These are phyloP conservation scores for Fusarium sp. DNA, from an alignment of 2,329 filamentous ascomycete genomes.

Conservation along the genomic window DNA sequence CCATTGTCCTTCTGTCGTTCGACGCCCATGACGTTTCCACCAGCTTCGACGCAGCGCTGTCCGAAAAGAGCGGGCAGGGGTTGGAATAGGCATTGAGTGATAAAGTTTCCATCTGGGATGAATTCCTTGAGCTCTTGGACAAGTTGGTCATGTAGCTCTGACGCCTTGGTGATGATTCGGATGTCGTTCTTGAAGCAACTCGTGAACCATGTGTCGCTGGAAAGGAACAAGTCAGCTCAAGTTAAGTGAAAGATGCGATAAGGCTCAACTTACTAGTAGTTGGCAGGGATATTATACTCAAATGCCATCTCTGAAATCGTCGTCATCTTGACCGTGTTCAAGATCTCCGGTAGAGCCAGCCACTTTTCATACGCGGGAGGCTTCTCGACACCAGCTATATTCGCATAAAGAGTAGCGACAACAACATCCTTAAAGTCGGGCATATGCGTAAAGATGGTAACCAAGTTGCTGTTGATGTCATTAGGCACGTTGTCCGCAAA, in stretches of 20 bases:
- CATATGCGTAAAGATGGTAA: slow-evolving; percentile 19
- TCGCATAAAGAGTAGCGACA: slow-evolving; percentile 21
- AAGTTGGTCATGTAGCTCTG: slow-evolving; percentile 21
- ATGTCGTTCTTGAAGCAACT: slow-evolving; percentile 29
- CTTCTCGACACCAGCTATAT: slow-evolving; percentile 24
- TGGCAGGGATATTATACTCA: slow-evolving; percentile 31
- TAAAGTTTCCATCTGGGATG: slow-evolving; percentile 24
- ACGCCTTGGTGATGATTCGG: slow-evolving; percentile 23
- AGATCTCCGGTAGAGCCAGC: slow-evolving; percentile 29
- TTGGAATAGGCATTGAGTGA: slow-evolving; percentile 30
- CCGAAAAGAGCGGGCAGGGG: slow-evolving; percentile 21
- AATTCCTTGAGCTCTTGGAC: slow-evolving; percentile 25
- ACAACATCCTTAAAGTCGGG: slow-evolving; percentile 27
- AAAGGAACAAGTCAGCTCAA: not conserved
- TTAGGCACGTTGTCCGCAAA: slow-evolving; percentile 28
- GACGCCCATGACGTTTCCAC: slow-evolving; percentile 29
- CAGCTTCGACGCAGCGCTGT: slow-evolving; percentile 22
- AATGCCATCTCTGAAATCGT: slow-evolving; percentile 29
- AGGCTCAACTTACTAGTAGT: slow-evolving; percentile 18
- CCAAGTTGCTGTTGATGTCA: slow-evolving; percentile 23
- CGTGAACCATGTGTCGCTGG: slow-evolving; percentile 28
- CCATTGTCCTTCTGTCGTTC: slow-evolving; percentile 26
- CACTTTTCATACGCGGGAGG: slow-evolving; percentile 30
- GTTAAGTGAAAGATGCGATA: fast-evolving
- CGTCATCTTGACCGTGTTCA: slow-evolving; percentile 27